A percentile compares a stretch with the other conserved stretches of the same genome.
Conservation (phyloP, 2,329 filamentous ascomycete genomes). For the Colletotrichum tabaci region DNA sequence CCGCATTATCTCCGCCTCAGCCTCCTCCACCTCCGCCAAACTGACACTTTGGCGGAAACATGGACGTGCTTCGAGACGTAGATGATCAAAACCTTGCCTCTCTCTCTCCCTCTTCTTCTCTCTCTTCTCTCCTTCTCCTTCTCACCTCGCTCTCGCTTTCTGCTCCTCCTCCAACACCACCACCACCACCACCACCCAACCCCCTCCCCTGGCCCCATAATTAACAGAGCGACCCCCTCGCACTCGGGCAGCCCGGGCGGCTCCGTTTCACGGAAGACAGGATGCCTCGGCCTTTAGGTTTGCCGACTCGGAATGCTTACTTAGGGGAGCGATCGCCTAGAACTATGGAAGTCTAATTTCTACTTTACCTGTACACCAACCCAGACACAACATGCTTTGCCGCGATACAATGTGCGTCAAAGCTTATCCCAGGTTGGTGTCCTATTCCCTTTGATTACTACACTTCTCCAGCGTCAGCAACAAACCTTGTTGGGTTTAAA, state of each 20-base stretch:
- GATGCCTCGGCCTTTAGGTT: background rate
- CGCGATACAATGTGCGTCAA: background rate
- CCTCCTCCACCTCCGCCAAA: background rate
- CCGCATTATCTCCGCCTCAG: background rate
- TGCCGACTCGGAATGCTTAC: background rate
- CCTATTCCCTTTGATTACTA: background rate
- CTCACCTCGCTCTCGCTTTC: too few relatives aligned
- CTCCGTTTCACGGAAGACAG: background rate
- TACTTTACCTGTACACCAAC: background rate
- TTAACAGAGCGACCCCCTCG: background rate
- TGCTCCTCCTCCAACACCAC: too few relatives aligned
- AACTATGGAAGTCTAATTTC: background rate
- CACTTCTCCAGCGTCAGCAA: background rate
- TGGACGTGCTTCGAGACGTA: background rate
- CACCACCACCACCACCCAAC: too few relatives aligned
- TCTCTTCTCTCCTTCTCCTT: too few relatives aligned
- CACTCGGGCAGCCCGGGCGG: background rate
- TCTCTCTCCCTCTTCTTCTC: too few relatives aligned
- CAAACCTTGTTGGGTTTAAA: background rate
- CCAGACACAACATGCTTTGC: background rate
- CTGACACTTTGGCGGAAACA: constrained; percentile 44
- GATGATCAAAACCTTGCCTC: constrained; percentile 2
- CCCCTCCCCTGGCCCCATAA: too few relatives aligned
- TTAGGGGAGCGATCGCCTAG: background rate
- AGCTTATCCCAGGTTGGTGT: background rate